Base-by-base conservation (phyloP, 805 yeast species). In the Kodamaea restingae region DNA sequence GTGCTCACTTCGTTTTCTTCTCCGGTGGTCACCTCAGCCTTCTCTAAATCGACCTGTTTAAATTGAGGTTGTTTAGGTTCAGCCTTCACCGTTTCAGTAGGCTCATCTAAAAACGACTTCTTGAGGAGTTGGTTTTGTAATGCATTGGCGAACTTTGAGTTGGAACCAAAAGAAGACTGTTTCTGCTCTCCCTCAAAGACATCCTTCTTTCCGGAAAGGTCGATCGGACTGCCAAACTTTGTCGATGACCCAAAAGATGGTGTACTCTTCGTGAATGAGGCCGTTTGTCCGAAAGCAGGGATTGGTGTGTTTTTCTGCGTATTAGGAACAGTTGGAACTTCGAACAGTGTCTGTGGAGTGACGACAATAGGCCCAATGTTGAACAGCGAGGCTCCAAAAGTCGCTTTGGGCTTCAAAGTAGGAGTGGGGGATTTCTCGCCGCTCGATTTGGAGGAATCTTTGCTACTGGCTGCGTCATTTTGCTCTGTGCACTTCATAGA, bases 1-100 rank as follows among this genome's bases (percentile, higher is more conserved):
- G 81, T 55, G 0, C 84, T 76, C 24, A 68, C 69, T 56, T 93
- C 98, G 40, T 78, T 71, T 59, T 93, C 98, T 60, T 93, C 98
- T 1, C 98, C 98, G 0, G 98, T 88, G 42, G 78, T 73, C 8
- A 81, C 65, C 47, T 76, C 78, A 7, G 55, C 57, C 50, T 74
- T 78, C 35, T 72, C 73, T 32, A 83, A 63, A 41, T 80, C 84
- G 6, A 85, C 80, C 46, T 73, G 77, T 51, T 71, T 72, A 52
- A 72, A 78, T 56, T 51, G 71, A 44, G 54, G 69, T 15, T 36
- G 38, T 48, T 12, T 52, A 31, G 51, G 30, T 14, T 32, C 18
- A 20, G 35, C 37, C 34, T 49, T 48, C 27, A 41, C 39, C 18
- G 42, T 46, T 50, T 45, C 47, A 36, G 47, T 48, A 7, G 40